phyloP scores from a whole-genome alignment of 73 alveolate species.

The Strombidium stylifer region DNA sequence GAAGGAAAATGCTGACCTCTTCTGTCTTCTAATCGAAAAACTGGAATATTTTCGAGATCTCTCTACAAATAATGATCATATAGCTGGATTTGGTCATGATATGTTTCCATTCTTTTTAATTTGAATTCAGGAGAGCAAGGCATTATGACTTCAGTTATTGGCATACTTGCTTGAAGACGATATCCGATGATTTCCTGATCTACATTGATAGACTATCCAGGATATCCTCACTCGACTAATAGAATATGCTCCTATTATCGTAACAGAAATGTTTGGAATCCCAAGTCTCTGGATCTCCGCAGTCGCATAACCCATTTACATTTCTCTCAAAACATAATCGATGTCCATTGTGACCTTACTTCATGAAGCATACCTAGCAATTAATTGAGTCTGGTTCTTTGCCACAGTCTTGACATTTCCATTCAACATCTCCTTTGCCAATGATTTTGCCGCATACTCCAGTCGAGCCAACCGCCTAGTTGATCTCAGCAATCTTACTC shows the following conservation, averaged over 20 bases:
- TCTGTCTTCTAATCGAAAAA: conserved; percentile 14
- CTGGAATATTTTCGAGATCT: neutral
- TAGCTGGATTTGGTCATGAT: neutral
- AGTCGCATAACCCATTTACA: conserved; percentile 72
- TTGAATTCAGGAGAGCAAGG: neutral
- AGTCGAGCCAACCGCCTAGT: neutral
- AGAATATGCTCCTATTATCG: conserved; percentile 55
- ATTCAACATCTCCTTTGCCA: conserved; percentile 53
- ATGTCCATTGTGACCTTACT: conserved; percentile 67
- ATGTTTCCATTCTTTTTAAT: neutral
- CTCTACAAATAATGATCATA: neutral
- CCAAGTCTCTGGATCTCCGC: conserved; percentile 82
- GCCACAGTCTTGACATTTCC: conserved; percentile 74
- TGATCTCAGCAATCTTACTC: too few relatives aligned
- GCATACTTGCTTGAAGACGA: conserved; percentile 8
- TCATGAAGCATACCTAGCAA: conserved; percentile 70
- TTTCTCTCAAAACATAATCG: conserved; percentile 53
- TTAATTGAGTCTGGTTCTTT: conserved; percentile 72
- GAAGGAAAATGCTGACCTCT: conserved; percentile 2
- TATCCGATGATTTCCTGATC: conserved; percentile 5
- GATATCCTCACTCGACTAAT: conserved; percentile 23
- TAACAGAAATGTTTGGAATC: conserved; percentile 59
- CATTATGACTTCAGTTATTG: neutral
- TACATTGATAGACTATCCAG: conserved; percentile 9
- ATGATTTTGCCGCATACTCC: conserved; percentile 70